These are phyloP conservation scores for Fusarium marasasianum DNA, from an alignment of 2,329 filamentous ascomycete species.

Conservation along the genomic window DNA sequence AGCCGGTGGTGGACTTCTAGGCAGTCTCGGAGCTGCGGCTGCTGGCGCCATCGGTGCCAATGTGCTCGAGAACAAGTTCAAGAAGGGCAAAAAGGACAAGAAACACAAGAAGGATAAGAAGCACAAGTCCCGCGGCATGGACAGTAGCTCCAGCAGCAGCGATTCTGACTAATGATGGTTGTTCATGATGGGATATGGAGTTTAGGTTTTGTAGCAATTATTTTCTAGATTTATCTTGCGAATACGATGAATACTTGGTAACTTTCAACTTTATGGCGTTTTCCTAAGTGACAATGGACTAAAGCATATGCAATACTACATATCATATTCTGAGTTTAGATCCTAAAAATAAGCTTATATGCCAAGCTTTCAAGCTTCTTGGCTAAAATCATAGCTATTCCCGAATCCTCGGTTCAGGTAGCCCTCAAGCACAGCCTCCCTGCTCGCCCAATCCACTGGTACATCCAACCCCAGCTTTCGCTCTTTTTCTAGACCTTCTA, in stretches of 20 bases:
- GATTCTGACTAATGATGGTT: conserved; percentile 42
- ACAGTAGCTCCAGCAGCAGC: conserved; percentile 37
- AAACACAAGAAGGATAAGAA: conserved; percentile 44
- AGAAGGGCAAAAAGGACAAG: conserved; percentile 48
- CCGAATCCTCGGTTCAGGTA: conserved; percentile 68
- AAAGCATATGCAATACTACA: neutral
- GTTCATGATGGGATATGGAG: conserved; percentile 3
- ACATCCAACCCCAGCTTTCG: conserved; percentile 55
- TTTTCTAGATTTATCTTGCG: neutral
- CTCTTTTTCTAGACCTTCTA: conserved; percentile 55
- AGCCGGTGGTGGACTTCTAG: conserved; percentile 61
- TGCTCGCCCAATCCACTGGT: conserved; percentile 59
- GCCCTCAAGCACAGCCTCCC: conserved; percentile 52
- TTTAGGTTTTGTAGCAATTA: conserved; percentile 12
- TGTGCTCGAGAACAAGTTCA: conserved; percentile 56
- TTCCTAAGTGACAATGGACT: neutral
- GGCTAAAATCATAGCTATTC: conserved; percentile 70
- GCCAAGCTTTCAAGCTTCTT: conserved; percentile 46
- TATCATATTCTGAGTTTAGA: neutral
- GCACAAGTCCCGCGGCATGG: conserved; percentile 35
- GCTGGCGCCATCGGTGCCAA: conserved; percentile 67
- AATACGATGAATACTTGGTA: neutral
- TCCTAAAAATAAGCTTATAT: conserved; percentile 10
- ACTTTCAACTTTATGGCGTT: neutral
- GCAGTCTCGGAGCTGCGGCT: conserved; percentile 60